Evolutionary conservation across 1,284 basidiomycete species (phyloP).

Genomic region (Mycosarcoma maydis): DNA sequence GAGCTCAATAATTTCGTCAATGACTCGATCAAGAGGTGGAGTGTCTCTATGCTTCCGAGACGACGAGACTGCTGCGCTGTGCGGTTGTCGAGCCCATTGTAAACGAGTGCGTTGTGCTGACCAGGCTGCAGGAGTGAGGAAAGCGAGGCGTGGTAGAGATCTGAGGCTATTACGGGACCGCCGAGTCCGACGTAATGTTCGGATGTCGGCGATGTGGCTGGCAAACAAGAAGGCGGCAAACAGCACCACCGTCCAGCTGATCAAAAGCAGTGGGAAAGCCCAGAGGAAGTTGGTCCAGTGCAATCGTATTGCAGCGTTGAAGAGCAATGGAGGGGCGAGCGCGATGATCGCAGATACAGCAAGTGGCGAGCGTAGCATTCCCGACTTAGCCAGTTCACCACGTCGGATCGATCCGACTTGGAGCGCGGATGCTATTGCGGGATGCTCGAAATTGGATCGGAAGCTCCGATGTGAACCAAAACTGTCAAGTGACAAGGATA

Average conservation of each 20-base stretch:
- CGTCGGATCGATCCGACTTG: not conserved
- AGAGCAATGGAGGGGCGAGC: slow-evolving; percentile 28
- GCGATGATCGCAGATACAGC: slow-evolving; percentile 7
- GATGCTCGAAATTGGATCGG: not conserved
- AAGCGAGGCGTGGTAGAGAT: slow-evolving; percentile 33
- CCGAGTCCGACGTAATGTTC: not conserved
- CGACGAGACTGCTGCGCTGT: not conserved
- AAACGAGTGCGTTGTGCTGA: slow-evolving; percentile 42
- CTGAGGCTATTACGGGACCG: slow-evolving; percentile 11
- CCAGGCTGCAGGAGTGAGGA: slow-evolving; percentile 42
- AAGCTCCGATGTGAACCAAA: slow-evolving; percentile 13
- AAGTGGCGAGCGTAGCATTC: slow-evolving; percentile 11
- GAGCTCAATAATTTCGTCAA: slow-evolving; percentile 35
- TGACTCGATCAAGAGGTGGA: slow-evolving; percentile 11
- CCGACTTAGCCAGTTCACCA: not conserved
- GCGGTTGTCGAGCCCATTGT: slow-evolving; percentile 34
- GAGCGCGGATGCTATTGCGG: not conserved
- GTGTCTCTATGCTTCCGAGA: slow-evolving; percentile 6
- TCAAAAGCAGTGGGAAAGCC: slow-evolving; percentile 28
- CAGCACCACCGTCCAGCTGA: slow-evolving; percentile 18
- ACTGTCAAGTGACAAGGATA: too few relatives aligned
- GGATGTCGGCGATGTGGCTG: slow-evolving; percentile 22
- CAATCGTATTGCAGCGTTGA: slow-evolving; percentile 16
- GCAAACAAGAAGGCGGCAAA: slow-evolving; percentile 15
- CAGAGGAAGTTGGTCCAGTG: slow-evolving; percentile 30